These are phyloP conservation scores for Candida krabiensis DNA, from an alignment of 805 yeast genomes.

Conservation along the genomic window DNA sequence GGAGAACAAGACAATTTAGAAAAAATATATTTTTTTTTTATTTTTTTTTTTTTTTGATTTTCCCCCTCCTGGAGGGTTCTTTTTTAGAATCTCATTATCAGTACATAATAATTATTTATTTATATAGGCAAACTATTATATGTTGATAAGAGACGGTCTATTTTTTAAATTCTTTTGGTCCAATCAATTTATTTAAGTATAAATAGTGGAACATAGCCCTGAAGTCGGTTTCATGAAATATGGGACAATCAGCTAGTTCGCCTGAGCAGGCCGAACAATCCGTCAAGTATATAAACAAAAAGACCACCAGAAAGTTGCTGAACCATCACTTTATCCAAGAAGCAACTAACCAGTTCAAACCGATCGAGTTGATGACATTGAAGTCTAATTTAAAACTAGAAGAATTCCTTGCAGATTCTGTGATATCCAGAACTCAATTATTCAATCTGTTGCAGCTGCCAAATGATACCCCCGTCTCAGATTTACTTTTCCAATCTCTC, in stretches of 20 bases:
- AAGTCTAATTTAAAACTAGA: slow-evolving; percentile 22
- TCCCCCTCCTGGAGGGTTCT: too few species aligned
- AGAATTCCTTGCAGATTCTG: slow-evolving; percentile 23
- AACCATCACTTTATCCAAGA: slow-evolving; percentile 19
- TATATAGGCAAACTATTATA: too few species aligned
- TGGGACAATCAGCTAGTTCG: slow-evolving; percentile 25
- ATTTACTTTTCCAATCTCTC: slow-evolving; percentile 41
- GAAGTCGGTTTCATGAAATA: too few species aligned
- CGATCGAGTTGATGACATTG: slow-evolving; percentile 25
- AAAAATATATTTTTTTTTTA: too few species aligned
- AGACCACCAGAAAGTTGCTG: slow-evolving; percentile 15
- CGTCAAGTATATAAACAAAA: slow-evolving; percentile 11
- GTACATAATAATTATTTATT: too few species aligned
- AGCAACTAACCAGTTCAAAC: slow-evolving; percentile 18
- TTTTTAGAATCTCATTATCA: too few species aligned
- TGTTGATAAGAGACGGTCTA: too few species aligned
- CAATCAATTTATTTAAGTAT: too few species aligned
- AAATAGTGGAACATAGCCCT: too few species aligned
- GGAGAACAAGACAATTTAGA: too few species aligned
- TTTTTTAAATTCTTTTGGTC: too few species aligned
- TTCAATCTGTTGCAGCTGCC: slow-evolving; percentile 36
- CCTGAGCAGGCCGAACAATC: slow-evolving; percentile 5
- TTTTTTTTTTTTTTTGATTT: too few species aligned
- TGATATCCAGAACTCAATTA: slow-evolving; percentile 29
- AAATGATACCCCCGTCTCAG: slow-evolving; percentile 29